Evolutionary conservation across 2,329 filamentous ascomycete genomes (phyloP), one percentile per base, ranked within the genome.

Genomic region (Diaporthe sp.): DNA sequence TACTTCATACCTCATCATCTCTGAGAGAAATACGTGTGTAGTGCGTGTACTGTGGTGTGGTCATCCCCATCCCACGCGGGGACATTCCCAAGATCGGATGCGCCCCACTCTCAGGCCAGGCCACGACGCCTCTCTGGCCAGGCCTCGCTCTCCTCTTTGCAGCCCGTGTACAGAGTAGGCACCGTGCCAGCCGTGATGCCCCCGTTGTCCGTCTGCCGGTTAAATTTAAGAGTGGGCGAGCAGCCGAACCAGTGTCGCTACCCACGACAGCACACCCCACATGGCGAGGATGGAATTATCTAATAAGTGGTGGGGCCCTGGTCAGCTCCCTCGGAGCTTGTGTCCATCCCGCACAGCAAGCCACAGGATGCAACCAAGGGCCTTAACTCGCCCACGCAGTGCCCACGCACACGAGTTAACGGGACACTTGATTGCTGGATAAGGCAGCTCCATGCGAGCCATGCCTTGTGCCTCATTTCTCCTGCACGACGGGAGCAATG

Each of bases 391-490:
- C 42, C 59, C 42, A 30, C 59, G 42, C 42, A 13, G 27, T 50
- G 22, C 37, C 37, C 37, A 63, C 37, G 58, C 58, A 42, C 58
- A 42, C 32, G 9, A 9, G 32, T 9, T 5, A 4, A 47, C 61
- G 32, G 63, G 30, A 12, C 63, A 27, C 27, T 66, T 39, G 32
- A 68, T 13, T 3, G 27, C 63, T 27, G 47, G 44, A 68, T 53
- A 68, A 68, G 63, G 63, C 63, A 68, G 47, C 63, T 68, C 47
- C 63, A 68, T n/a, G 47, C 63, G 47, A 53, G 47, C 63, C 39
- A n/a, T 27, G 47, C 42, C 27, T 37, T 4, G 30, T 51, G 63
- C 61, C 37, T 63, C 25, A 32, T 63, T 39, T 3, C 37, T 63
- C 39, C 59, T 63, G 59, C 59, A 63, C 59, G 59, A 63, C 59